Evolutionary conservation across 2,329 filamentous ascomycete genomes (phyloP), one percentile per base, ranked within the genome.

Genomic region (Sphaerulina populicola): DNA sequence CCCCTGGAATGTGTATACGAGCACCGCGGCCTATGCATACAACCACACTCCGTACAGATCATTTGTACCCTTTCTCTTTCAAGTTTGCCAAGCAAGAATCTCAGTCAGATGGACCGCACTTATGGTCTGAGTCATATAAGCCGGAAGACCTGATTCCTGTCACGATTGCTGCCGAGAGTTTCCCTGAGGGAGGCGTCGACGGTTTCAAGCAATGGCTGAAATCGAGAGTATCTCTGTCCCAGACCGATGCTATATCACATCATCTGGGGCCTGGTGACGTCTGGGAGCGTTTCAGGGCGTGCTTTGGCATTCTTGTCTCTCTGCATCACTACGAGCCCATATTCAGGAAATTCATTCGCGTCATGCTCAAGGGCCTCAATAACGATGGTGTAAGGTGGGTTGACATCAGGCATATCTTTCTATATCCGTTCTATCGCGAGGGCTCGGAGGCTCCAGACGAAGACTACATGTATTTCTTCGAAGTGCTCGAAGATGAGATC

Each of bases 281-380:
- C 49, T 96, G 90, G 89, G 72, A 75, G 21, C 90, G 93, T 64
- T 94, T 96, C 69, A 73, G 94, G 68, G 54, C 78, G 40, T 85
- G 83, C 55, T 95, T 96, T 68, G 70, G 77, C 2, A 79, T 91
- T 3, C 76, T 91, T 40, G 79, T 80, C 37, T 83, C 81, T 12
- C 78, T 95, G 46, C 76, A 95, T 44, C 86, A 85, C 69, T 95
- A 96, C 69, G 91, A 96, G 69, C 90, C 90, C 11, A 87, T 97
- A 56, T 91, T 87, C 70, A 81, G 88, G 21, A 74, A 75, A 14
- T 94, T 88, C 63, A 71, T 96, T 54, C 80, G 78, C 27, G 77
- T 80, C 18, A 75, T 96, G 60, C 80, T 94, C 68, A 72, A 72
- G 44, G 77, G 83, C 43, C 74, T 96, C 18, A 75, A 83, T n/a